A percentile compares a stretch with the other conserved stretches of the same genome.
phyloP scores from a whole-genome alignment of 495 filamentous ascomycete genomes.

The Penicillium riverlandense region DNA sequence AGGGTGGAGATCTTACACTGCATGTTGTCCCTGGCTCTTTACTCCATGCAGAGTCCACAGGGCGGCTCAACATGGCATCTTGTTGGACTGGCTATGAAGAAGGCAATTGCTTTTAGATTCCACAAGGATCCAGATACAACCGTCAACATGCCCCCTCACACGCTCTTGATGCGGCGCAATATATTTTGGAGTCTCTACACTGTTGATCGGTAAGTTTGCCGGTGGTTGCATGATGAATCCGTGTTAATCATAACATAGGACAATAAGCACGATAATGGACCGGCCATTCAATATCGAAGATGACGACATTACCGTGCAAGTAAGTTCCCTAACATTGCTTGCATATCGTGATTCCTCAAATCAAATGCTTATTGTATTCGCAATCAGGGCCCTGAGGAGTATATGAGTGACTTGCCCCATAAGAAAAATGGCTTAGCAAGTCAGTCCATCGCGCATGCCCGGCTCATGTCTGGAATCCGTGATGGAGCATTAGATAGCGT shows the following conservation, averaged over 20 bases:
- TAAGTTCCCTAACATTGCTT: not conserved
- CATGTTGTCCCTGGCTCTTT: slow-evolving; percentile 16
- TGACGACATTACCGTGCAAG: slow-evolving; percentile 17
- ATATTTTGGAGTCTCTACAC: slow-evolving; percentile 21
- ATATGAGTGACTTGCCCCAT: not conserved
- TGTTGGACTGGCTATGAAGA: slow-evolving; percentile 20
- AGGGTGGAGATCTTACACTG: slow-evolving; percentile 9
- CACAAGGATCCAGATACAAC: slow-evolving; percentile 11
- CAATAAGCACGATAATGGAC: slow-evolving; percentile 15
- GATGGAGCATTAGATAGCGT: not conserved
- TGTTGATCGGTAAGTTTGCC: slow-evolving; percentile 13
- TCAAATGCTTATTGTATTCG: not conserved
- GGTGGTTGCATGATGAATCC: not conserved
- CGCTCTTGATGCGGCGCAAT: not conserved
- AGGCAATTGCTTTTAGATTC: slow-evolving; percentile 15
- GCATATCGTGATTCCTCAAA: not conserved
- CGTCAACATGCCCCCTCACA: not conserved
- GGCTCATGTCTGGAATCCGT: slow-evolving; percentile 14
- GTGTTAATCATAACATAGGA: slow-evolving; percentile 7
- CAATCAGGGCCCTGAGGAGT: slow-evolving; percentile 7
- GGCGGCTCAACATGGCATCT: slow-evolving; percentile 23
- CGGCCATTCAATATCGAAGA: slow-evolving; percentile 22
- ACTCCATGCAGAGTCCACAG: slow-evolving; percentile 13
- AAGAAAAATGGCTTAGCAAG: not conserved
- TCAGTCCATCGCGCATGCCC: slow-evolving; percentile 13